Percentiles rank a stretch among this genome's conserved stretches.
phyloP scores from a whole-genome alignment of 768 basidiomycete genomes.

The Leccinum barrowsii region DNA sequence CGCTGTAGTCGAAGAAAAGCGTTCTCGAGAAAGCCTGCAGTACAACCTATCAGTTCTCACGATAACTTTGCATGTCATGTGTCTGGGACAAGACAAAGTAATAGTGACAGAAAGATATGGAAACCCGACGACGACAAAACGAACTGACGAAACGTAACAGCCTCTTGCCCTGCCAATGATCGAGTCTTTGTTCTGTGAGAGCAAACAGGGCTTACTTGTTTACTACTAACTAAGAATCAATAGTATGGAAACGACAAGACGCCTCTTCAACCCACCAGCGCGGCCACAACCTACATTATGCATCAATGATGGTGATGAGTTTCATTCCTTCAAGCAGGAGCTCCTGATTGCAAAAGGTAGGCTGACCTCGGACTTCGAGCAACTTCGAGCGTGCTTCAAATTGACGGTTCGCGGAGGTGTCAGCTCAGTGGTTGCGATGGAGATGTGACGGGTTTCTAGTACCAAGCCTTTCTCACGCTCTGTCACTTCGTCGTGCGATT shows the following conservation, averaged over 20 bases:
- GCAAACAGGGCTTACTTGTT: too few species aligned
- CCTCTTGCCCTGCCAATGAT: too few species aligned
- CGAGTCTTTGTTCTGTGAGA: too few species aligned
- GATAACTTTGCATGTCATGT: too few species aligned
- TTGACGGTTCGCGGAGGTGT: constrained; percentile 38
- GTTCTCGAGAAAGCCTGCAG: too few species aligned
- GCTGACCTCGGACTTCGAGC: constrained; percentile 19
- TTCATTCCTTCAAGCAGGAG: constrained; percentile 5
- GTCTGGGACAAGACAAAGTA: too few species aligned
- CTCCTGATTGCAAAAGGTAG: constrained; percentile 63
- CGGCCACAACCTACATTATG: neutral
- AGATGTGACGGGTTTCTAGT: constrained; percentile 60
- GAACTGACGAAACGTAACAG: too few species aligned
- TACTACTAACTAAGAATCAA: too few species aligned
- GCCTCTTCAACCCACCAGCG: neutral
- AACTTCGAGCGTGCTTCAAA: constrained; percentile 1
- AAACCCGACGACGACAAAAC: too few species aligned
- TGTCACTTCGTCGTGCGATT: constrained; percentile 75
- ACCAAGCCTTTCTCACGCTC: constrained; percentile 59
- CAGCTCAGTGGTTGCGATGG: constrained; percentile 57
- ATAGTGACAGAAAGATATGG: too few species aligned
- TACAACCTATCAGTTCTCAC: too few species aligned
- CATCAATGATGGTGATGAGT: neutral
- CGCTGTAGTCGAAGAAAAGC: too few species aligned
- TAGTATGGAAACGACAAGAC: neutral